Evolutionary conservation across 1,284 basidiomycete genomes (phyloP), one percentile per base, ranked within the genome.

Genomic region (Lignosus rhinocerotis): DNA sequence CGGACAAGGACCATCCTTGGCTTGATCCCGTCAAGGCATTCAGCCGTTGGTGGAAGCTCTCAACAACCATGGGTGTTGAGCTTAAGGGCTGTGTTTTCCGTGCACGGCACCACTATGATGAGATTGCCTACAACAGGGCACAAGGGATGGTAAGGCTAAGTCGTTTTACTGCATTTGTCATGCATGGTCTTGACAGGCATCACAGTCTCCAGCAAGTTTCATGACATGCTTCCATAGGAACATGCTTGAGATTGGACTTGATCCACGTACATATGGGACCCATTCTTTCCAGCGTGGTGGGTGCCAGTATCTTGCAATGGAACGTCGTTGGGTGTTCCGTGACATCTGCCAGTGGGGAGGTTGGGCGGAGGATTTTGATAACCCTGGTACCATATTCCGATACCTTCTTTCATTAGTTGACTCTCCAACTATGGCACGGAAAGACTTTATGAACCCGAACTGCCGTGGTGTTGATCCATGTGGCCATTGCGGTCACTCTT

Each of bases 201-300:
- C 7, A 8, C 31, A 47, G 45, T 17, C 31, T 9, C 14, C 30
- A 7, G 31, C 14, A 17, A 32, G 7, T 33, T 67, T 70, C 52
- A 53, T 70, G 0, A 60, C 60, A 11, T 64, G 57, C 53, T 65
- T 70, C 43, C 55, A 56, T 5, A 66, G 66, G 39, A 70, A 69
- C 45, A 50, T 70, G 3, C 32, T 55, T n/a, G 68, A 70, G 21
- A 61, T 70, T 25, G 48, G 48, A 1, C 44, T 69, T 33, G 62
- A 68, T 55, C 63, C 66, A 2, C 51, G 47, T 1, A 44, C 59
- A 3, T 70, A 69, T 53, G 65, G 69, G 1, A 70, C 67, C 8
- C 67, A 70, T 54, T 70, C 65, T 0, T 70, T 70, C 45, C 58
- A 61, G 3, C 62, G 63, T 4, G 68, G 68, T 6, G 68, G 68